A percentile compares a stretch with the other conserved stretches of the same genome.
Evolutionary conservation across 1,284 basidiomycete species (phyloP).

Genomic region (Irpex rosettiformis): DNA sequence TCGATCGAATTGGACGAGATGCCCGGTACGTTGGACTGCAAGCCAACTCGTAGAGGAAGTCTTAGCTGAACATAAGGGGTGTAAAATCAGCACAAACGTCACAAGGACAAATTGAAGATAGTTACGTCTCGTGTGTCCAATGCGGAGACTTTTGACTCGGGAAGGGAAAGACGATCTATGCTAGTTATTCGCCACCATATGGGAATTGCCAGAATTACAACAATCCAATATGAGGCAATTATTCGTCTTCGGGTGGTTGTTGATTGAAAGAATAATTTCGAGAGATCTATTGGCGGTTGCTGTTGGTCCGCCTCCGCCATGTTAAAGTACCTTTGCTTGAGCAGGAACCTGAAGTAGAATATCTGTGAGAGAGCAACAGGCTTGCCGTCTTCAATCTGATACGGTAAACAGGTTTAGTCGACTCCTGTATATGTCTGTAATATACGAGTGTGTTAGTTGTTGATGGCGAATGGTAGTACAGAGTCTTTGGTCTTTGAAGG

Average conservation of each 20-base stretch:
- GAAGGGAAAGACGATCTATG: slow-evolving; percentile 76
- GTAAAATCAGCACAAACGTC: not conserved
- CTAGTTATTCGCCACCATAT: slow-evolving; percentile 90
- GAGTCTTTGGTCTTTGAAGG: too few relatives aligned
- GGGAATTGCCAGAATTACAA: slow-evolving; percentile 72
- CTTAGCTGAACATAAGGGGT: slow-evolving; percentile 32
- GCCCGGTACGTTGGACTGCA: not conserved
- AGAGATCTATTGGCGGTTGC: slow-evolving; percentile 21
- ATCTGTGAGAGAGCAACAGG: too few relatives aligned
- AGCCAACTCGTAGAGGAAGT: slow-evolving; percentile 50
- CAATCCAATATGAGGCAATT: slow-evolving; percentile 70
- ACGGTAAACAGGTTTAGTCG: too few relatives aligned
- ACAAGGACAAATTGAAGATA: not conserved
- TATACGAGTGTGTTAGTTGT: too few relatives aligned
- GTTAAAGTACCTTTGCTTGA: too few relatives aligned
- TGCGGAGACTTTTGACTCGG: slow-evolving; percentile 56
- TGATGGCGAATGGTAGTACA: too few relatives aligned
- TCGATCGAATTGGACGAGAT: not conserved
- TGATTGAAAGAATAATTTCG: slow-evolving; percentile 50
- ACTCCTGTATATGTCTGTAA: too few relatives aligned
- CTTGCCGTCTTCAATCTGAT: too few relatives aligned
- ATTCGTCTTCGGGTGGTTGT: slow-evolving; percentile 49
- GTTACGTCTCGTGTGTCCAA: slow-evolving; percentile 39
- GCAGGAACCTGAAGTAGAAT: too few relatives aligned
- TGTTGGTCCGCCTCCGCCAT: not conserved